phyloP scores from a whole-genome alignment of 139 green algal species.

The Volvox africanus region DNA sequence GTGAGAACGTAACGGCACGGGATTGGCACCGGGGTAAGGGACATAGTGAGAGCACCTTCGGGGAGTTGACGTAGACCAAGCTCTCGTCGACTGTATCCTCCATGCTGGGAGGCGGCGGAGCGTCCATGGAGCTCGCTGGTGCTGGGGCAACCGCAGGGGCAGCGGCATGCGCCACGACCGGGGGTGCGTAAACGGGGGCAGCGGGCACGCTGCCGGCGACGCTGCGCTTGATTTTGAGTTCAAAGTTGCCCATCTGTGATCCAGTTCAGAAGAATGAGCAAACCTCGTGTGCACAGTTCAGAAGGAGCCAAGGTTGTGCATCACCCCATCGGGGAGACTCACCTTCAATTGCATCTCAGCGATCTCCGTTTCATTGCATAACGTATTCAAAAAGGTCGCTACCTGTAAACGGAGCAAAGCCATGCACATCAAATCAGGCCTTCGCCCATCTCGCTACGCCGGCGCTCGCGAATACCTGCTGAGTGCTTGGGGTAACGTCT shows the following conservation, averaged over 20 bases:
- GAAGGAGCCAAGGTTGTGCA: no score
- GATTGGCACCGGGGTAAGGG: no score
- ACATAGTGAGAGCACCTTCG: slow-evolving; percentile 69
- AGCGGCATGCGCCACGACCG: slow-evolving; percentile 29
- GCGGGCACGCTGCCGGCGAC: slow-evolving; percentile 32
- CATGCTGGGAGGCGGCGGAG: neutral
- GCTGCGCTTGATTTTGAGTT: slow-evolving; percentile 80
- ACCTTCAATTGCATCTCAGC: slow-evolving; percentile 89
- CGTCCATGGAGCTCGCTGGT: neutral
- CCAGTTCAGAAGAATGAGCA: neutral
- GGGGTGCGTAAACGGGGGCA: slow-evolving; percentile 4
- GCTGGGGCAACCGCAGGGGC: slow-evolving; percentile 18
- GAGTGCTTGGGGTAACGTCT: slow-evolving; percentile 56
- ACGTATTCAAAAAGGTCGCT: slow-evolving; percentile 73
- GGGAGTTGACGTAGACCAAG: slow-evolving; percentile 76
- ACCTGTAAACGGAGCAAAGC: slow-evolving; percentile 68
- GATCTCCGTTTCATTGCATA: slow-evolving; percentile 89
- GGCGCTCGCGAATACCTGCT: slow-evolving; percentile 54
- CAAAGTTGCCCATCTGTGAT: slow-evolving; percentile 79
- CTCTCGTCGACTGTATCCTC: slow-evolving; percentile 82
- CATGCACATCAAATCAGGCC: neutral
- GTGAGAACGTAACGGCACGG: no score
- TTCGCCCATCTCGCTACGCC: neutral
- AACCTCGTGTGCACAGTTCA: no score
- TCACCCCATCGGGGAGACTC: neutral